These are phyloP conservation scores for Diplodia seriata DNA, from an alignment of 2,329 filamentous ascomycete genomes.

Conservation along the genomic window DNA sequence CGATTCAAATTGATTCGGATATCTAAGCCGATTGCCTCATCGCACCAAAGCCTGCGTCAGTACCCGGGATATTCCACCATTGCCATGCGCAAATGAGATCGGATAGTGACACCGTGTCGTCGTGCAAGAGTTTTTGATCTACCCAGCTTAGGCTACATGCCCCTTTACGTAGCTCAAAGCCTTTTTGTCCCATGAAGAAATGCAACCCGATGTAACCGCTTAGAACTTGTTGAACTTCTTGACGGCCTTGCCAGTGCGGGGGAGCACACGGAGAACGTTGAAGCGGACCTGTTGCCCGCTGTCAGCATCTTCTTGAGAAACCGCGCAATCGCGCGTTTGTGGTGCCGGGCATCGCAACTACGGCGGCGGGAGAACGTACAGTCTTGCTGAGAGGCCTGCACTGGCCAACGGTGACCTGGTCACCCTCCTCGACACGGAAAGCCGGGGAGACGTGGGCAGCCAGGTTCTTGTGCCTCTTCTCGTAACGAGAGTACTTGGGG, in stretches of 20 bases:
- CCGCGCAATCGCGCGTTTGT: not conserved
- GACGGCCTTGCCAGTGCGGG: constrained; percentile 94
- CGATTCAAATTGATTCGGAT: constrained; percentile 32
- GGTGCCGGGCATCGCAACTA: not conserved
- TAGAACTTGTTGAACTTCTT: constrained; percentile 99
- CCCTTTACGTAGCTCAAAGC: constrained; percentile 31
- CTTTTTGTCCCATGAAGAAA: constrained; percentile 34
- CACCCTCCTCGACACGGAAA: constrained; percentile 99
- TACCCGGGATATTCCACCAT: constrained; percentile 29
- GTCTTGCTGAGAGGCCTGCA: constrained; percentile 99
- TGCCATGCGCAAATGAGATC: constrained; percentile 28
- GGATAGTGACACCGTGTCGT: constrained; percentile 31
- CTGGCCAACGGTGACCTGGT: constrained; percentile 99
- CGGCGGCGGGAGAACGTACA: constrained; percentile 67
- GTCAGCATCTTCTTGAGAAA: constrained; percentile 13
- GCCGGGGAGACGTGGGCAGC: constrained; percentile 98
- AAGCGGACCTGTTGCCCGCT: constrained; percentile 77
- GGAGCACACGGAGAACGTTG: constrained; percentile 99
- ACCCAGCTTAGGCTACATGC: constrained; percentile 34
- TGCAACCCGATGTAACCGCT: constrained; percentile 43
- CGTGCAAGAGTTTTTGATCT: constrained; percentile 33
- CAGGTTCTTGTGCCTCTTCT: constrained; percentile 99
- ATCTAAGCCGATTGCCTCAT: constrained; percentile 30
- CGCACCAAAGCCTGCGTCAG: constrained; percentile 29
- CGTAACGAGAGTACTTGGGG: constrained; percentile 99